Percentiles rank a stretch among this genome's conserved stretches.
Conservation (phyloP, 305 asterid species). For the Nicotiana rustica region DNA sequence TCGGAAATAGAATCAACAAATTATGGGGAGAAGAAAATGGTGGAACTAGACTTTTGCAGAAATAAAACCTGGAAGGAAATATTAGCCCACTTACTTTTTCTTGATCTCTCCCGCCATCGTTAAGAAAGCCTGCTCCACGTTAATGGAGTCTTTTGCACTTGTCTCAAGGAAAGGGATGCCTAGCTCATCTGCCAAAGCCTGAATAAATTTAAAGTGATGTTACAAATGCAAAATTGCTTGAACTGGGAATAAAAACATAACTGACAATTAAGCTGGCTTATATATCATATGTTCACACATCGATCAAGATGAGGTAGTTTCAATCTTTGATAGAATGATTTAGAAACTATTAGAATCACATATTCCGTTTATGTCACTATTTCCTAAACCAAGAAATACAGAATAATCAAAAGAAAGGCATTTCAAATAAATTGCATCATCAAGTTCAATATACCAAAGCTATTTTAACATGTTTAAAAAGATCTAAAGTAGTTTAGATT, state of each 20-base stretch:
- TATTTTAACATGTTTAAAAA: background rate
- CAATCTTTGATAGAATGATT: background rate
- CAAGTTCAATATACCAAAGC: background rate
- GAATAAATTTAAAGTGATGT: constrained; percentile 26
- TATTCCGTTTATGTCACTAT: background rate
- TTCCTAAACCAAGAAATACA: background rate
- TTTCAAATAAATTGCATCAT: background rate
- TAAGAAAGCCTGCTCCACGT: constrained; percentile 96
- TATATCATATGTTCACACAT: constrained; percentile 6
- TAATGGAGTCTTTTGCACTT: constrained; percentile 90
- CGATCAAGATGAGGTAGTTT: background rate
- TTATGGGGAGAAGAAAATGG: background rate
- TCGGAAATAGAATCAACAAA: background rate
- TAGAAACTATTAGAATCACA: constrained; percentile 4
- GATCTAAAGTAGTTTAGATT: background rate
- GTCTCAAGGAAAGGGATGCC: constrained; percentile 98
- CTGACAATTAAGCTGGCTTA: background rate
- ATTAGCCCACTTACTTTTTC: constrained; percentile 66
- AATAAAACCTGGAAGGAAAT: constrained; percentile 3
- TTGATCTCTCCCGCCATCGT: constrained; percentile 95
- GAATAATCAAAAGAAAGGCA: background rate
- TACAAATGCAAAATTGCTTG: constrained; percentile 26
- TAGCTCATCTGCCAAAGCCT: constrained; percentile 96
- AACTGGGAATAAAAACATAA: background rate
- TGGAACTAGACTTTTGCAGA: background rate